Base-by-base conservation (phyloP, 805 yeast genomes). In the Wickerhamomyces bisporus region DNA sequence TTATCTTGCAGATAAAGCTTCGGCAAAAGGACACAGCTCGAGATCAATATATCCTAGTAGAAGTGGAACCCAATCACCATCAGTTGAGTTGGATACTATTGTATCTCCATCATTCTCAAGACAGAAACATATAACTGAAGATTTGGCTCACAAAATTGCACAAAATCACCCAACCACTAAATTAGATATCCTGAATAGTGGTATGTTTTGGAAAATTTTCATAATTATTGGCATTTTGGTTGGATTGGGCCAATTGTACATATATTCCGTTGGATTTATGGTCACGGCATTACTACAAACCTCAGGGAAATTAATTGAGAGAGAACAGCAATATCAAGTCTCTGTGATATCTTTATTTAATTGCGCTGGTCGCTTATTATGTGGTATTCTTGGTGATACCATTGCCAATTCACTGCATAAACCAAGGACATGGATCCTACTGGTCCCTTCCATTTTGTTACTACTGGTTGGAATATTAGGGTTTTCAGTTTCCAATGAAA, bases 201-300 rank as follows among this genome's bases (percentile, higher is more conserved):
- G 48, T 0, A 58, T 62, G 14, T 83, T 78, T 50, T 71, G 85
- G 70, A 53, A 66, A 6, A 70, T 80, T 38, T 68, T 70, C 28
- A 18, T 64, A 2, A 58, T 75, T 14, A 62, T 80, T 23, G 76
- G 86, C 1, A 45, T 80, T 16, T 52, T 75, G 14, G 75, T 83
- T 9, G 89, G 87, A 0, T 55, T 77, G 39, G 83, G 88, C 20
- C 91, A 83, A 49, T 74, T 81, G 73, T 85, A 79, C 53, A 84
- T 84, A 29, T 81, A 78, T 48, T 75, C 86, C 0, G 75, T 83
- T 27, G 94, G 94, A 0, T 81, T 78, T 50, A 73, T 83, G 48
- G 83, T 80, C 12, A 64, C 66, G 36, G 74, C 83, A 0, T 58
- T 77, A 27, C 50, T 60, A 15, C 44, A 43, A 9, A 36, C 34